These are phyloP conservation scores for Diplodia corticola DNA, from an alignment of 2,329 filamentous ascomycete genomes.

Conservation along the genomic window DNA sequence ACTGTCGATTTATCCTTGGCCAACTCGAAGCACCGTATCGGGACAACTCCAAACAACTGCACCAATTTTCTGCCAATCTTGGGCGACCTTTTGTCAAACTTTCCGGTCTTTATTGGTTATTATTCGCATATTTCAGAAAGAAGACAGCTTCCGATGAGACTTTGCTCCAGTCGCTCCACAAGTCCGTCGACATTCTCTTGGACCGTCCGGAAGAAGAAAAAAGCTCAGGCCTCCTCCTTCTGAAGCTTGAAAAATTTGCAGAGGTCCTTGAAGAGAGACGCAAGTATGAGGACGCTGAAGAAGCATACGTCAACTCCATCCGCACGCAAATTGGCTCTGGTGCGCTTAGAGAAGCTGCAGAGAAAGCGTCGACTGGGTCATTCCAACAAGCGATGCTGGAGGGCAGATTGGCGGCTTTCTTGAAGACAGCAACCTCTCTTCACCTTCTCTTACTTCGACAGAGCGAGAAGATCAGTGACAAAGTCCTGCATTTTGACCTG, in stretches of 20 bases:
- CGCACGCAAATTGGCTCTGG: constrained; percentile 61
- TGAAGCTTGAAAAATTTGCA: constrained; percentile 67
- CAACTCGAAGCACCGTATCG: constrained; percentile 30
- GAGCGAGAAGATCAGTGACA: constrained; percentile 52
- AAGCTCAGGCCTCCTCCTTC: constrained; percentile 59
- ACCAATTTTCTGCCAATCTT: constrained; percentile 24
- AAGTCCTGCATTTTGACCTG: constrained; percentile 47
- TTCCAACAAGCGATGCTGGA: constrained; percentile 55
- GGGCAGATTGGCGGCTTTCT: constrained; percentile 55
- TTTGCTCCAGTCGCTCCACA: constrained; percentile 59
- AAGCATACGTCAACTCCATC: constrained; percentile 62
- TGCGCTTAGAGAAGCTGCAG: constrained; percentile 56
- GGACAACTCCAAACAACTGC: constrained; percentile 11
- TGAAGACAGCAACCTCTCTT: constrained; percentile 60
- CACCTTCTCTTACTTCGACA: constrained; percentile 52
- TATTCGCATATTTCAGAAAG: constrained; percentile 56
- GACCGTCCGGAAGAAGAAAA: constrained; percentile 56
- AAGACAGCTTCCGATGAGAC: constrained; percentile 45
- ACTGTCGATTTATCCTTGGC: constrained; percentile 33
- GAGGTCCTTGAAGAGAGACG: constrained; percentile 59
- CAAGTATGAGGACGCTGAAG: constrained; percentile 58
- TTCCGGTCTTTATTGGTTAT: constrained; percentile 70
- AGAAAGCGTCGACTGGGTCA: constrained; percentile 52
- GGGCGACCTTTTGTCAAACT: constrained; percentile 58
- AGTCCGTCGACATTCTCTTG: constrained; percentile 64